Evolutionary conservation across 1,139 yeast species (phyloP).

Genomic region (Spathaspora jeffriesii): DNA sequence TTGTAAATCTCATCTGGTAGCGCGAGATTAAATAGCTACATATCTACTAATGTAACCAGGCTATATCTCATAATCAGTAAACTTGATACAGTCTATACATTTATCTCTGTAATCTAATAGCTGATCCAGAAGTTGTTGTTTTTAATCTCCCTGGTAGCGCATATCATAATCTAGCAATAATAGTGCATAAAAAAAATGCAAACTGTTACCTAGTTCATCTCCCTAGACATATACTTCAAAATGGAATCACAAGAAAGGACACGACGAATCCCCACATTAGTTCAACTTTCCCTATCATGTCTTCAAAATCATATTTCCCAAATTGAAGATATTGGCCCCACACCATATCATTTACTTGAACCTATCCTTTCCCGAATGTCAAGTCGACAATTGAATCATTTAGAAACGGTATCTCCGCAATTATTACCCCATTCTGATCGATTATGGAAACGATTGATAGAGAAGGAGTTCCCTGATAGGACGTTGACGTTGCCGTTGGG

Average conservation of each 20-base stretch:
- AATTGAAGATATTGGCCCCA: conserved; percentile 42
- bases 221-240: conserved; percentile 6
- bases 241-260: no score
- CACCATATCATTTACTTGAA: conserved; percentile 49
- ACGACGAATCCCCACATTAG: conserved; percentile 11
- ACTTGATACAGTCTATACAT: no score
- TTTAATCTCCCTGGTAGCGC: no score
- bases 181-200: background rate
- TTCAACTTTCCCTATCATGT: conserved; percentile 9
- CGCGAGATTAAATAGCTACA: no score
- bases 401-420: conserved; percentile 46
- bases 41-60: no score
- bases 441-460: conserved; percentile 48
- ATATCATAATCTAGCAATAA: no score
- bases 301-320: conserved; percentile 11
- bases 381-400: conserved; percentile 44
- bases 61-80: no score
- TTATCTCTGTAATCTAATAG: no score
- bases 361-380: conserved; percentile 45
- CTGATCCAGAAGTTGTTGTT: no score
- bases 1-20: no score
- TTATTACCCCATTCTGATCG: conserved; percentile 50
- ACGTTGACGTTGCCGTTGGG: conserved; percentile 18
- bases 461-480: conserved; percentile 51
- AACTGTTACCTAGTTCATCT: background rate